Base-by-base conservation (phyloP, 495 filamentous ascomycete species). In the Paragyromitra xinjiangensis region DNA sequence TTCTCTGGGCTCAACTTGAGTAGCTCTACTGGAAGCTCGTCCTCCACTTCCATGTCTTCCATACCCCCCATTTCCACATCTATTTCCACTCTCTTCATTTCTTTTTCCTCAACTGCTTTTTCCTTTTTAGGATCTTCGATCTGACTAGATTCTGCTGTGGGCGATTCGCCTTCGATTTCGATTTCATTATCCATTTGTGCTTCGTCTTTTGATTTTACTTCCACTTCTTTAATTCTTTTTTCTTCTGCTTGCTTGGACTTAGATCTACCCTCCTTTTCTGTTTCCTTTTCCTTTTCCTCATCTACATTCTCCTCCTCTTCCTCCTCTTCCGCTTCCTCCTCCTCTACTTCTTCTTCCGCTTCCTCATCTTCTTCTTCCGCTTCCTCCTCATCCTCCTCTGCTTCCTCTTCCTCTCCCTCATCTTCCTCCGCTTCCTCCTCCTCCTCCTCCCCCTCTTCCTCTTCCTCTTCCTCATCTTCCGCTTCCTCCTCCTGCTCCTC, bases 331-430 rank as follows among this genome's bases (percentile, higher is more conserved):
- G 3, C 16, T 6, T 19, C 7, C 7, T 19, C n/a, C 14, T 71
- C 73, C 8, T 65, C 73, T 7, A 59, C 67, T 2, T 50, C 39
- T 3, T 34, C 16, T n/a, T 64, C 64, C 0, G 56, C 45, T 3
- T 74, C 71, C 6, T 58, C 71, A 16, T 63, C 34, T 19, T 75
- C 65, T 9, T 39, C 70, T 7, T 53, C 59, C 3, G 42, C 64
- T 2, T 50, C 58, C 6, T 42, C 51, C 24, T 71, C 71, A 0
- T 19, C 22, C 7, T 67, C 55, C 14, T 72, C 61, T 6, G 26
- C 26, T 12, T 62, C 34, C 0, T 66, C 68, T 12, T n/a, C 53
- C 5, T 39, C 29, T 34, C 4, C 29, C 29, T 34, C 29, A 34
- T 3, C 29, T 3, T 44, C 42, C 6, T 29, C 26, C 26, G 0